Percentiles rank a stretch among this genome's conserved stretches.
Evolutionary conservation across 2,329 filamentous ascomycete species (phyloP).

Genomic region (Phaeoacremonium minimum): DNA sequence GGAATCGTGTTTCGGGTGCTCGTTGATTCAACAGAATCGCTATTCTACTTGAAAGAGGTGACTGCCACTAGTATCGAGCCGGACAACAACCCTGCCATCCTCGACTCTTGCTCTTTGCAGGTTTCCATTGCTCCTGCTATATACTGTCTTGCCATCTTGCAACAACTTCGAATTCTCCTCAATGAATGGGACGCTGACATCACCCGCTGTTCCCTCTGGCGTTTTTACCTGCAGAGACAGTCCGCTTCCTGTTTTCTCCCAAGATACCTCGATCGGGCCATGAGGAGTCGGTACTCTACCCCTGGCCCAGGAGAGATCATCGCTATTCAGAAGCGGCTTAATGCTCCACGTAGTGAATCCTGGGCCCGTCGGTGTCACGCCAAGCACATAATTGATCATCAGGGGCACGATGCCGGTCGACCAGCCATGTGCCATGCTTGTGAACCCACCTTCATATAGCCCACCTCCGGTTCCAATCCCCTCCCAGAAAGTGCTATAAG

Average conservation of each 20-base stretch:
- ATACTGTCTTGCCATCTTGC: too few species aligned
- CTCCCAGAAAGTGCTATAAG: conserved; percentile 44
- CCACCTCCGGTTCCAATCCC: conserved; percentile 37
- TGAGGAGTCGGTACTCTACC: conserved; percentile 36
- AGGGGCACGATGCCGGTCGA: conserved; percentile 44
- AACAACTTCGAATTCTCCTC: too few species aligned
- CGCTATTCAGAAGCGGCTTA: conserved; percentile 26
- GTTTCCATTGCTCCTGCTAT: too few species aligned
- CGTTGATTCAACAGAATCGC: too few species aligned
- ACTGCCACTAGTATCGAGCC: too few species aligned
- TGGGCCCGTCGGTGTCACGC: conserved; percentile 35
- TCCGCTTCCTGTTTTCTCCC: conserved; percentile 19
- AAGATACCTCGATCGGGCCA: conserved; percentile 30
- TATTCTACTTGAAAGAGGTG: too few species aligned
- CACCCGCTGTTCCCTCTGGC: conserved; percentile 23
- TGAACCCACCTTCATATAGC: conserved; percentile 40
- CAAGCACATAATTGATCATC: conserved; percentile 39
- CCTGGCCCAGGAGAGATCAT: conserved; percentile 34
- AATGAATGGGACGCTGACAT: conserved; percentile 19
- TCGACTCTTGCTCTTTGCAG: too few species aligned
- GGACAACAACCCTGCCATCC: too few species aligned
- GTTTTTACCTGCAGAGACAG: conserved; percentile 23
- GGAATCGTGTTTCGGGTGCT: too few species aligned
- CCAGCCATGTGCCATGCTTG: conserved; percentile 47
- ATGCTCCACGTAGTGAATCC: conserved; percentile 38